Evolutionary conservation across 345 rosid genomes (phyloP), one percentile per base, ranked within the genome.

Genomic region (Gossypium thurberi): DNA sequence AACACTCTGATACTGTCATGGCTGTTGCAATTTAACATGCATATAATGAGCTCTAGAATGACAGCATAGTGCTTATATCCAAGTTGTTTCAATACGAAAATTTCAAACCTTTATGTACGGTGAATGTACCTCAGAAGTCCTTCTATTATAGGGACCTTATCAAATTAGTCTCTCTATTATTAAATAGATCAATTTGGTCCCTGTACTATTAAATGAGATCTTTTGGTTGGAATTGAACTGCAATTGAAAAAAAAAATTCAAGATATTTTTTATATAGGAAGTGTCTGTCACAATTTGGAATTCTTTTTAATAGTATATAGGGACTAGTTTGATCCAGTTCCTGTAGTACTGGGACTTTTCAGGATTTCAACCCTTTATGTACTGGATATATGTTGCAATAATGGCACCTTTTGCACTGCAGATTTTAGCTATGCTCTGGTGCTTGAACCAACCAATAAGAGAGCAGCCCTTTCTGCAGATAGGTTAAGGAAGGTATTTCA

Each of bases 361-460:
- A 33, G 40, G 40, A 33, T 5, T 33, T 33, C 40, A 5, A 33
- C 40, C 40, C 40, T 33, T 33, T 40, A 37, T 33, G 67, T 8
- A 40, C 1, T 37, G 37, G 53, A 23, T 66, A 44, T 47, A 14
- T 66, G 50, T 50, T 64, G 58, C 15, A 50, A 48, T 58, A 46
- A 62, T 70, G 65, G 37, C 10, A 53, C 63, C 63, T 56, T 73
- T 55, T 46, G 26, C 4, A 6, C 17, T 82, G 86, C 91, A 95
- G 99, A 95, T 85, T 95, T 92, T 77, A 76, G 48, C 56, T 79
- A 91, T 68, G 98, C 99, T 6, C 84, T 91, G 63, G 94, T 96
- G 67, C 90, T 96, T 21, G 99, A 96, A 81, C 99, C 99, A 68
- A 93, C 93, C 81, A 95, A 95, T 76, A 93, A 91, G 82, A 79